Evolutionary conservation across 2,329 filamentous ascomycete species (phyloP).

Genomic region (Cytospora piceicola): DNA sequence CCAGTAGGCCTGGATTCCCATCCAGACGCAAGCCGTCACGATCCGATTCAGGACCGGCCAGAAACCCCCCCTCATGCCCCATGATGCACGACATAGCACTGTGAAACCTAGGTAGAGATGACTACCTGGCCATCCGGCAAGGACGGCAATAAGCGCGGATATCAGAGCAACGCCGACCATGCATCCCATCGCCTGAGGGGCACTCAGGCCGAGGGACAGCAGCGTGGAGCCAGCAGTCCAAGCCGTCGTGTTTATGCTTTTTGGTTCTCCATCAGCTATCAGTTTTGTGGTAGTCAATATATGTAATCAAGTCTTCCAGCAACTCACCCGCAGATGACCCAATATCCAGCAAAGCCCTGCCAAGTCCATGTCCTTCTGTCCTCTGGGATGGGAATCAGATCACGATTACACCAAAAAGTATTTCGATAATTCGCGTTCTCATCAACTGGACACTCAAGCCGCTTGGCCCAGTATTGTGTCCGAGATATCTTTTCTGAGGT

Average conservation of each 20-base stretch:
- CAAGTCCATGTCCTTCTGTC: constrained; percentile 38
- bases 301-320: neutral
- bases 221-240: constrained; percentile 38
- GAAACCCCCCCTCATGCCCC: constrained; percentile 40
- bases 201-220: constrained; percentile 37
- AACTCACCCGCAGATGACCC: constrained; percentile 37
- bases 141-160: constrained; percentile 39
- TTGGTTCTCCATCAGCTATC: neutral
- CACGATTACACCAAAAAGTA: constrained; percentile 40
- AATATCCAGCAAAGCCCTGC: constrained; percentile 39
- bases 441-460: constrained; percentile 33
- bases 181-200: constrained; percentile 38
- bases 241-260: constrained; percentile 35
- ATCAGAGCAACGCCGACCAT: constrained; percentile 41
- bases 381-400: constrained; percentile 38
- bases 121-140: constrained; percentile 42
- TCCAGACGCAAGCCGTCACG: constrained; percentile 40
- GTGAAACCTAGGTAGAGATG: constrained; percentile 42
- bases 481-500: constrained; percentile 10
- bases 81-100: constrained; percentile 36
- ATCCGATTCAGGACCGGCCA: constrained; percentile 40
- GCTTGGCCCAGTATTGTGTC: constrained; percentile 25
- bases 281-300: neutral
- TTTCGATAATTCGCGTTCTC: constrained; percentile 39
- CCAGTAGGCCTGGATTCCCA: constrained; percentile 39